Conservation (phyloP, 768 basidiomycete genomes). For the Flagelloscypha sp. region DNA sequence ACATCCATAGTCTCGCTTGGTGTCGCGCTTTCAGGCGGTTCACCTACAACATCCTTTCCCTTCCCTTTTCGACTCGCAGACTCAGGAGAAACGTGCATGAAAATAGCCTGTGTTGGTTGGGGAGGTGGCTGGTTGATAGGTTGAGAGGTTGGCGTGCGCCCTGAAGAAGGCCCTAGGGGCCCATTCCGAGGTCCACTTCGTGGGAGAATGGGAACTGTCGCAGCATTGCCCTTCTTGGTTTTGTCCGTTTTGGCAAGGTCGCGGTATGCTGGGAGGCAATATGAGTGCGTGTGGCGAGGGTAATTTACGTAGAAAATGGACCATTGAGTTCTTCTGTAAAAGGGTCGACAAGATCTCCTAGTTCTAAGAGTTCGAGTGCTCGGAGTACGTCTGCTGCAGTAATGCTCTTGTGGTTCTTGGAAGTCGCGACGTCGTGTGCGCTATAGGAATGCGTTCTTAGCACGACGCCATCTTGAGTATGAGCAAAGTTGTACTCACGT, state of each 20-base stretch:
- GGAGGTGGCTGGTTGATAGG: too few species aligned
- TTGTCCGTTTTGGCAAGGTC: constrained; percentile 57
- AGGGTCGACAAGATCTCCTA: constrained; percentile 58
- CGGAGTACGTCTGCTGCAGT: constrained; percentile 86
- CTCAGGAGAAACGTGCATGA: too few species aligned
- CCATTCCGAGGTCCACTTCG: constrained; percentile 2
- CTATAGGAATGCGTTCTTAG: constrained; percentile 27
- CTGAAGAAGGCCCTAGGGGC: too few species aligned
- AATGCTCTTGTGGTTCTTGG: constrained; percentile 81
- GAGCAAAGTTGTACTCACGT: constrained; percentile 31
- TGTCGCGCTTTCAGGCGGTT: too few species aligned
- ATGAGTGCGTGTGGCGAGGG: background rate
- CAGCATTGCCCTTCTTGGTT: constrained; percentile 21
- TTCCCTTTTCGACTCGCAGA: too few species aligned
- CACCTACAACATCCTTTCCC: too few species aligned
- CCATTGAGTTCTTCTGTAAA: constrained; percentile 60
- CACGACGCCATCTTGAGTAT: background rate
- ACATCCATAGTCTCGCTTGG: too few species aligned
- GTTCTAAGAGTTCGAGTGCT: constrained; percentile 72
- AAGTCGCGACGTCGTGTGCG: constrained; percentile 81
- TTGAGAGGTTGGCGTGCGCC: too few species aligned
- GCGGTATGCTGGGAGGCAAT: constrained; percentile 47
- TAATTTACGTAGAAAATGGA: constrained; percentile 14
- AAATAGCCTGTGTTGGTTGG: too few species aligned
- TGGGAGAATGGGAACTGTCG: constrained; percentile 17